Evolutionary conservation across 345 rosid genomes (phyloP), one percentile per base, ranked within the genome.

Genomic region (Jatropha curcas): DNA sequence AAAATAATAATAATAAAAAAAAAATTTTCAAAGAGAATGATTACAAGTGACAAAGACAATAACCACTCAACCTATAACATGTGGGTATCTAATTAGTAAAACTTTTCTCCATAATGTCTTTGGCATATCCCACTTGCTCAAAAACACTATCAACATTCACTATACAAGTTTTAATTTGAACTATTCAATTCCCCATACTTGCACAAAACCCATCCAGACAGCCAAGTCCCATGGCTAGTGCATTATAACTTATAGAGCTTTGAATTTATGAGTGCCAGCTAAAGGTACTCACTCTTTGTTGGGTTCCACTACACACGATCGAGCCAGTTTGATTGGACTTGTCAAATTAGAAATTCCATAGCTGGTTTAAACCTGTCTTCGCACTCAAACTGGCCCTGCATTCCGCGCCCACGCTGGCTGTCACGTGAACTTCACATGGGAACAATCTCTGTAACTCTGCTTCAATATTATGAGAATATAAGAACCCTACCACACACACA

Each of bases 401-500:
- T 4, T 22, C 30, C 20, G 57, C 52, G 67, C 76, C 81, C 82
- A 76, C 56, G 31, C 58, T 53, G 65, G 45, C 74, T n/a, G 64
- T 74, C 87, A 80, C 84, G 79, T 84, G 84, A 79, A 78, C 79
- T 76, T 76, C 87, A 80, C 81, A 48, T 48, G 71, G 81, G 22
- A 37, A 51, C 41, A 39, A 39, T 64, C 55, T 22, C 19, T 48
- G 64, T 27, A 25, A 66, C 72, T 74, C 28, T 56, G 41, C 39
- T 13, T 53, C 59, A 24, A 28, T 51, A 6, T 52, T 14, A 41
- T 41, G 11, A 41, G 30, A 35, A 52, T 58, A 71, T 24, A 12
- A 12, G 62, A 65, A 74, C 76, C 83, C 81, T 58, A 70, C 76
- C 82, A 61, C 52, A 31, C 27, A 73, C 48, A 66, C 12, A 41